Evolutionary conservation across 23 red algal species (phyloP).

Genomic region (Chondrus crispus): DNA sequence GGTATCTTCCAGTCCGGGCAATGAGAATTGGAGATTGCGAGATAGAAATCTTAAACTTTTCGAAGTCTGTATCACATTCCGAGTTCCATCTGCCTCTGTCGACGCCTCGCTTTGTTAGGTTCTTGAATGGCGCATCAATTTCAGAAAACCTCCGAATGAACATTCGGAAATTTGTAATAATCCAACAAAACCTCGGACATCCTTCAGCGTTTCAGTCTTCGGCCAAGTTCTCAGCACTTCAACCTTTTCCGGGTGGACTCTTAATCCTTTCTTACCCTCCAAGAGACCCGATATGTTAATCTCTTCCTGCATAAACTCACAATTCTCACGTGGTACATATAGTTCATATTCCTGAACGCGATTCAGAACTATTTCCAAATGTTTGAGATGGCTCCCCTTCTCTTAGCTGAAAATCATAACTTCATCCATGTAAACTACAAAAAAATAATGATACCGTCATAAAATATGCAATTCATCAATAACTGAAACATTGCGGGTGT

Average conservation of each 20-base stretch:
- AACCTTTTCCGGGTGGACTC: neutral
- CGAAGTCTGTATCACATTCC: neutral
- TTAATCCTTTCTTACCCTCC: neutral
- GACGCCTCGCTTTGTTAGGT: neutral
- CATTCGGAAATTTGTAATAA: neutral
- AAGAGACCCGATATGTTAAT: neutral
- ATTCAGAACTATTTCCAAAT: neutral
- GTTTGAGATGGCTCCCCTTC: too few species aligned
- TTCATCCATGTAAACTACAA: neutral
- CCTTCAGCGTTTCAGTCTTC: neutral
- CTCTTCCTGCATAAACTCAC: neutral
- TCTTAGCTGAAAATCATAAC: neutral
- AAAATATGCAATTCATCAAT: constrained; percentile 15
- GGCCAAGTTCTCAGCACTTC: neutral
- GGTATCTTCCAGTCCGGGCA: neutral
- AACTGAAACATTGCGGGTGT: neutral
- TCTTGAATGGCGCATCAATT: neutral
- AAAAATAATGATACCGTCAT: constrained; percentile 3
- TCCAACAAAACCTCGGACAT: neutral
- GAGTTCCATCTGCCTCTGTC: neutral
- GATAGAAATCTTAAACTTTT: neutral
- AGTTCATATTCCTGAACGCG: neutral
- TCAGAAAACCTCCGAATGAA: neutral
- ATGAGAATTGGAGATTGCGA: neutral
- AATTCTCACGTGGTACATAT: neutral